A percentile compares a stretch with the other conserved stretches of the same genome.
These are phyloP conservation scores for Micractinium sp. DNA, from an alignment of 139 green algal species.

Conservation along the genomic window DNA sequence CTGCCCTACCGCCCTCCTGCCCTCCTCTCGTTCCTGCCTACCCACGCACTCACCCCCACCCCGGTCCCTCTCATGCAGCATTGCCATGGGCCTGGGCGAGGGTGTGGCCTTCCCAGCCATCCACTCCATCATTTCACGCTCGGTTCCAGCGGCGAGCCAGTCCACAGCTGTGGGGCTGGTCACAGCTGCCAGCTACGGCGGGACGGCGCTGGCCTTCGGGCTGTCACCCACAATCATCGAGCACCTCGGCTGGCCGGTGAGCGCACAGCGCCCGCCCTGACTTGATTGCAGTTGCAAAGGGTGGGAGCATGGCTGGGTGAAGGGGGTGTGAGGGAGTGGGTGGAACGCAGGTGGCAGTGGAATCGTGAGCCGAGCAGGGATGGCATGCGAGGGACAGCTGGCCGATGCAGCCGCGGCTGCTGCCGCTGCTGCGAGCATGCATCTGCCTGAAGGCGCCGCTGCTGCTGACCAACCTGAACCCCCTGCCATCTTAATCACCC, in stretches of 20 bases:
- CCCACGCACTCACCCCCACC: neutral
- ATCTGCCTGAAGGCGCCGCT: too few relatives aligned
- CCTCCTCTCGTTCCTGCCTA: neutral
- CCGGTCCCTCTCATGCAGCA: neutral
- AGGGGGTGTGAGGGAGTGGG: too few relatives aligned
- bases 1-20: neutral
- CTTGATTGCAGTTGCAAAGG: too few relatives aligned
- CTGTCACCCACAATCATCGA: slow-evolving; percentile 70
- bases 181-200: slow-evolving; percentile 75
- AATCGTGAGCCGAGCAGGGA: neutral
- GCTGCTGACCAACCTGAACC: too few relatives aligned
- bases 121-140: slow-evolving; percentile 73
- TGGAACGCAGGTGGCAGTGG: too few relatives aligned
- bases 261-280: neutral
- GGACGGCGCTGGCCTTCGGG: slow-evolving; percentile 75
- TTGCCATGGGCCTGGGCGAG: slow-evolving; percentile 80
- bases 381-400: neutral
- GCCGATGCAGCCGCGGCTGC: neutral
- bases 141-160: slow-evolving; percentile 52
- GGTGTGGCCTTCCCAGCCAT: slow-evolving; percentile 82
- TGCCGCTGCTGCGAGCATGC: neutral
- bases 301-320: too few relatives aligned
- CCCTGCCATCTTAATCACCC: neutral
- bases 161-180: slow-evolving; percentile 75
- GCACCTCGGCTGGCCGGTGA: slow-evolving; percentile 58